A percentile compares a stretch with the other conserved stretches of the same genome.
Conservation (phyloP, 1,284 basidiomycete genomes). For the Exobasidium rhododendri region DNA sequence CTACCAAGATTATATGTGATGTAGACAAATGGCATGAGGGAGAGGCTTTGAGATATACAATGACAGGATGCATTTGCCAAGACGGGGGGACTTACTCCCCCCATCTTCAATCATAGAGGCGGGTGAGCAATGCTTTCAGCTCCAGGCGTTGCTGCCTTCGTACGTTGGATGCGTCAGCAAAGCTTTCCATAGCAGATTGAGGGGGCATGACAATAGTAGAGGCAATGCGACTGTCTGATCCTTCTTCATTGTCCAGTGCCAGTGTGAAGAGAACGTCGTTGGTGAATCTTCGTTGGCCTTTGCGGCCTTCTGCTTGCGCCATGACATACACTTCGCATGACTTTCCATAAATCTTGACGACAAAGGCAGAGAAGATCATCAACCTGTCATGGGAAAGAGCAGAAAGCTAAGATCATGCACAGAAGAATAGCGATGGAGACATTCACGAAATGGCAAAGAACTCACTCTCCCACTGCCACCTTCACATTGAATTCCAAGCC, state of each 20-base stretch:
- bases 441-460: not conserved
- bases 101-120: constrained; percentile 37
- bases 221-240: not conserved
- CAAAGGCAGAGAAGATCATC: constrained; percentile 34
- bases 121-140: constrained; percentile 27
- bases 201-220: constrained; percentile 27
- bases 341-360: constrained; percentile 30
- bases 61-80: not conserved
- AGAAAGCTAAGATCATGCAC: too few species aligned
- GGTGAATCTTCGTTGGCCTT: constrained; percentile 28
- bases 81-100: constrained; percentile 17
- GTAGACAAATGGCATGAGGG: too few species aligned
- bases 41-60: not conserved
- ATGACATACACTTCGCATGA: constrained; percentile 42
- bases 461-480: constrained; percentile 34
- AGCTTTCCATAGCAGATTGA: constrained; percentile 25
- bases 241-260: constrained; percentile 11
- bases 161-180: constrained; percentile 26
- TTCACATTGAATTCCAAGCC: constrained; percentile 38
- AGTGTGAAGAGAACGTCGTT: constrained; percentile 45
- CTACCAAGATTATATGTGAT: too few species aligned
- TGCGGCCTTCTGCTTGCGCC: constrained; percentile 30
- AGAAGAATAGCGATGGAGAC: not conserved
- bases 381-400: not conserved
- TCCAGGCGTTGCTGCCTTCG: constrained; percentile 26